phyloP scores from a whole-genome alignment of 306 rosid species.

The Lathyrus tuberosus region DNA sequence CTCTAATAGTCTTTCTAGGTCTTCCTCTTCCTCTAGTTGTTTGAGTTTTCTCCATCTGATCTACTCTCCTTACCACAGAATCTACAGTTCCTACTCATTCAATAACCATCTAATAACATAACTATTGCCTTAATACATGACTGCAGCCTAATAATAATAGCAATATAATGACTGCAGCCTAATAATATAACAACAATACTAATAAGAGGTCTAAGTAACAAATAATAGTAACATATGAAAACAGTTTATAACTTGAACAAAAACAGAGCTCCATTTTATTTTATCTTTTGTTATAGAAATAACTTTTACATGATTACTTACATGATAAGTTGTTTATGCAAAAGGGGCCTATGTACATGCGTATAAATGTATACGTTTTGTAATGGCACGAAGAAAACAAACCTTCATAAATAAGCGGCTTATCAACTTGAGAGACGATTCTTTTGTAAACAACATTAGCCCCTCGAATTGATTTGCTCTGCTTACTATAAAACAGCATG shows the following conservation, averaged over 20 bases:
- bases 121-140: no score
- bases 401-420: conserved; percentile 89
- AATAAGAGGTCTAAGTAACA: no score
- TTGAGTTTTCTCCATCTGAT: no score
- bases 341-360: not conserved
- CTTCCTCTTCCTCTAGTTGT: no score
- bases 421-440: conserved; percentile 78
- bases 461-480: conserved; percentile 91
- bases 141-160: no score
- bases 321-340: not conserved
- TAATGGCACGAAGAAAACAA: not conserved
- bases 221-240: not conserved
- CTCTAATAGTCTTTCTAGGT: no score
- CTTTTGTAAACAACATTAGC: conserved; percentile 83
- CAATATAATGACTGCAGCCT: no score
- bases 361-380: conserved; percentile 4
- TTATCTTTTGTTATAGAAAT: not conserved
- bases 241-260: not conserved
- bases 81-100: no score
- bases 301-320: not conserved
- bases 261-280: not conserved
- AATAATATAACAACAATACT: no score
- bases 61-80: no score
- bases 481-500: conserved; percentile 86
- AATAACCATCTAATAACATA: no score